Conservation (phyloP, 2,329 filamentous ascomycete genomes). For the Fusarium mangiferae region DNA sequence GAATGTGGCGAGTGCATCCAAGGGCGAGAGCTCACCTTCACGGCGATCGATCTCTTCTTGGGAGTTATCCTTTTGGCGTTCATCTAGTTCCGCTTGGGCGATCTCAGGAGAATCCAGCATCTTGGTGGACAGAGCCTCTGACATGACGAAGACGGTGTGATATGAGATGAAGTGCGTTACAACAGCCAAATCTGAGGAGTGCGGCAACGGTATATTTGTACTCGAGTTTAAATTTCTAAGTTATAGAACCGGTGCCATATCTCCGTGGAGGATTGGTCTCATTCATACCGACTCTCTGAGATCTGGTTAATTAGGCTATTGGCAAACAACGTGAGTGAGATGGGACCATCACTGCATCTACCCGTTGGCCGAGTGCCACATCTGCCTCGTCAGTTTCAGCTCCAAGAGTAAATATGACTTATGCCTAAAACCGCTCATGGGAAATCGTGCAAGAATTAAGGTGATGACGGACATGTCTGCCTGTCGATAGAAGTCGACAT, state of each 20-base stretch:
- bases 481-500: not conserved
- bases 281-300: not conserved
- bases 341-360: not conserved
- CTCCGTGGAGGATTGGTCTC: not conserved
- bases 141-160: not conserved
- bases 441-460: not conserved
- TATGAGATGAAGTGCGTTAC: not conserved
- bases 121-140: not conserved
- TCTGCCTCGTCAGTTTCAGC: not conserved
- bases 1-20: not conserved
- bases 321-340: not conserved
- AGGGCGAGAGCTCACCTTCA: not conserved
- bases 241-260: fast-evolving
- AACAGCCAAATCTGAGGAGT: not conserved
- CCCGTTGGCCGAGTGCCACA: not conserved
- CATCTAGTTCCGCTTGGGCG: not conserved
- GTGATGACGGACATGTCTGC: not conserved
- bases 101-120: not conserved
- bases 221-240: not conserved
- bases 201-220: not conserved
- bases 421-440: not conserved
- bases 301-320: not conserved
- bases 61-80: not conserved
- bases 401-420: not conserved
- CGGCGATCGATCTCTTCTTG: not conserved